Evolutionary conservation across 352 stramenopile genomes (phyloP).

Genomic region (Plasmopara halstedii): DNA sequence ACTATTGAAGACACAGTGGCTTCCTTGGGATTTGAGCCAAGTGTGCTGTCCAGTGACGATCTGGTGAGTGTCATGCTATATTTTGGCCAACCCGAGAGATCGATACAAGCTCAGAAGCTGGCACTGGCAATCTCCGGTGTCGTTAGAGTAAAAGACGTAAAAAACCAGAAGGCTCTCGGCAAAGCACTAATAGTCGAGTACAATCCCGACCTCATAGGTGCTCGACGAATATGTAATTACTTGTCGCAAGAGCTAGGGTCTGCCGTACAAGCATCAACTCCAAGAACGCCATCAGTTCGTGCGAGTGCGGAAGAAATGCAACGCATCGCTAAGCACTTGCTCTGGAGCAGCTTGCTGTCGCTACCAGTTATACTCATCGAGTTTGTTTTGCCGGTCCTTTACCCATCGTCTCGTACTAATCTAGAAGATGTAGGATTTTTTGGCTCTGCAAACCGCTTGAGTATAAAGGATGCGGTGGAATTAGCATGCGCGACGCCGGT

Average conservation of each 20-base stretch:
- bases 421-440: slow-evolving; percentile 17
- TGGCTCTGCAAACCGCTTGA: slow-evolving; percentile 27
- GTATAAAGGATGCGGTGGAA: slow-evolving; percentile 41
- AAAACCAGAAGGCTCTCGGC: slow-evolving; percentile 11
- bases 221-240: slow-evolving; percentile 30
- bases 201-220: slow-evolving; percentile 32
- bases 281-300: slow-evolving; percentile 33
- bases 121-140: slow-evolving; percentile 34
- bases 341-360: slow-evolving; percentile 49
- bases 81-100: slow-evolving; percentile 22
- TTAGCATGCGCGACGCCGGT: slow-evolving; percentile 62
- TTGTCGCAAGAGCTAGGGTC: slow-evolving; percentile 34
- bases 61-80: slow-evolving; percentile 50
- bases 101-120: slow-evolving; percentile 11
- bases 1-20: slow-evolving; percentile 51
- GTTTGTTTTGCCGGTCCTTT: slow-evolving; percentile 41
- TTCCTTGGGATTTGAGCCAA: slow-evolving; percentile 66
- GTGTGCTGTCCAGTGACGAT: slow-evolving; percentile 38
- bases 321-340: slow-evolving; percentile 37
- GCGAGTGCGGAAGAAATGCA: slow-evolving; percentile 29
- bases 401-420: slow-evolving; percentile 10
- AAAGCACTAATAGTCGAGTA: slow-evolving; percentile 34
- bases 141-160: slow-evolving; percentile 11
- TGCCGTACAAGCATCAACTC: slow-evolving; percentile 43
- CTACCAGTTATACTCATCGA: slow-evolving; percentile 48